A percentile compares a stretch with the other conserved stretches of the same genome.
These are phyloP conservation scores for Balakata baccata DNA, from an alignment of 345 rosid genomes.

Conservation along the genomic window DNA sequence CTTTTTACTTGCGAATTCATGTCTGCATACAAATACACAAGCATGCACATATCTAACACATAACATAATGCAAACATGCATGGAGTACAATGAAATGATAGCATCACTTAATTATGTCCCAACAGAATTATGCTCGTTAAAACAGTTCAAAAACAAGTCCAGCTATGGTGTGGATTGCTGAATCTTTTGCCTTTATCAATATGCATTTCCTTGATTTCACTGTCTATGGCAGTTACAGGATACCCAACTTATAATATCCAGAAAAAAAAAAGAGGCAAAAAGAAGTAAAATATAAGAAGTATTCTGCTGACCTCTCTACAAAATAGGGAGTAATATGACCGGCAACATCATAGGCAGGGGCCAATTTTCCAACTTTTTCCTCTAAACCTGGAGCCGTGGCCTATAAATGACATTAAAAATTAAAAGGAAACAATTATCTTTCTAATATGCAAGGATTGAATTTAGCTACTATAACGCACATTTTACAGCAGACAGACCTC, in stretches of 20 bases:
- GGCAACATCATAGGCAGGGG: conserved; percentile 86
- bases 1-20: neutral
- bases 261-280: neutral
- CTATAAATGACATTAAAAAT: conserved; percentile 34
- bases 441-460: neutral
- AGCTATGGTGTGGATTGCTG: neutral
- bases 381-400: conserved; percentile 82
- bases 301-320: conserved; percentile 61
- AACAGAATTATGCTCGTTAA: neutral
- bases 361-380: conserved; percentile 80
- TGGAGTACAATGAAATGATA: neutral
- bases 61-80: neutral
- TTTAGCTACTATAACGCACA: conserved; percentile 3
- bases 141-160: neutral
- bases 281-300: neutral
- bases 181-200: neutral
- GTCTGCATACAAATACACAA: neutral
- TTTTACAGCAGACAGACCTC: conserved; percentile 47
- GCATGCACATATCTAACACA: neutral
- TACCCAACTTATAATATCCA: neutral
- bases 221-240: neutral
- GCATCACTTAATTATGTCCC: neutral
- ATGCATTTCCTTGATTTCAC: neutral
- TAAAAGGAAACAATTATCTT: conserved; percentile 1
- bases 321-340: conserved; percentile 77